Evolutionary conservation across 1,139 yeast genomes (phyloP).

Genomic region (Scheffersomyces parashehatae): DNA sequence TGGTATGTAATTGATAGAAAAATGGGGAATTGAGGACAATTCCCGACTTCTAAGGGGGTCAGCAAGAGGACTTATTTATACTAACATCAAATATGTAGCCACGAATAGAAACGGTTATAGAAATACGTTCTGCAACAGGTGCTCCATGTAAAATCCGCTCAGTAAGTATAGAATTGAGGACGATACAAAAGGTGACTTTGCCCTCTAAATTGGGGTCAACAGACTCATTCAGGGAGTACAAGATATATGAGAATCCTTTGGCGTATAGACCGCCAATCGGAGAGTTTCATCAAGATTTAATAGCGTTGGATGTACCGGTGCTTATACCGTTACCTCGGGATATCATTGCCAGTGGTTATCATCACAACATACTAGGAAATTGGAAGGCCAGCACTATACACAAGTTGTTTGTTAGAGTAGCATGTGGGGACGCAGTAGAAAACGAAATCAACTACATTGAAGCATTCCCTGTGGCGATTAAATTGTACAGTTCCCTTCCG

Average conservation of each 20-base stretch:
- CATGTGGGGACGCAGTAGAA: slow-evolving; percentile 33
- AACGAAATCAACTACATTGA: slow-evolving; percentile 34
- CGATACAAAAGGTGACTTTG: slow-evolving; percentile 39
- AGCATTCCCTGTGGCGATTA: slow-evolving; percentile 48
- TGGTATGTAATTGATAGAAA: slow-evolving; percentile 32
- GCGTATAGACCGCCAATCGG: slow-evolving; percentile 40
- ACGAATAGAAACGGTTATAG: slow-evolving; percentile 44
- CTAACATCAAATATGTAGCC: slow-evolving; percentile 23
- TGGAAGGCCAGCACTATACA: slow-evolving; percentile 47
- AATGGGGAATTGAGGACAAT: slow-evolving; percentile 5
- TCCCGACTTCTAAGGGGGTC: not conserved
- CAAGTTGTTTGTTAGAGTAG: slow-evolving; percentile 32
- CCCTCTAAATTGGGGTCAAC: slow-evolving; percentile 47
- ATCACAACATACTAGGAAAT: slow-evolving; percentile 15
- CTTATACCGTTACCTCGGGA: slow-evolving; percentile 60
- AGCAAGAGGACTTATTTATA: not conserved
- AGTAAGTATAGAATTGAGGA: slow-evolving; percentile 38
- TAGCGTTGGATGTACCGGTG: slow-evolving; percentile 62
- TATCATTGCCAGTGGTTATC: slow-evolving; percentile 46
- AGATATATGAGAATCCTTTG: slow-evolving; percentile 37
- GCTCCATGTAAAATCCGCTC: slow-evolving; percentile 39
- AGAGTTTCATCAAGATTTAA: slow-evolving; percentile 33
- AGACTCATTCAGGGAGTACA: slow-evolving; percentile 36
- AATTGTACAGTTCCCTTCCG: slow-evolving; percentile 54
- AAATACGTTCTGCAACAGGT: slow-evolving; percentile 40